Percentiles rank a stretch among this genome's conserved stretches.
phyloP scores from a whole-genome alignment of 106 monocot species.

The Dendrobium chrysotoxum region DNA sequence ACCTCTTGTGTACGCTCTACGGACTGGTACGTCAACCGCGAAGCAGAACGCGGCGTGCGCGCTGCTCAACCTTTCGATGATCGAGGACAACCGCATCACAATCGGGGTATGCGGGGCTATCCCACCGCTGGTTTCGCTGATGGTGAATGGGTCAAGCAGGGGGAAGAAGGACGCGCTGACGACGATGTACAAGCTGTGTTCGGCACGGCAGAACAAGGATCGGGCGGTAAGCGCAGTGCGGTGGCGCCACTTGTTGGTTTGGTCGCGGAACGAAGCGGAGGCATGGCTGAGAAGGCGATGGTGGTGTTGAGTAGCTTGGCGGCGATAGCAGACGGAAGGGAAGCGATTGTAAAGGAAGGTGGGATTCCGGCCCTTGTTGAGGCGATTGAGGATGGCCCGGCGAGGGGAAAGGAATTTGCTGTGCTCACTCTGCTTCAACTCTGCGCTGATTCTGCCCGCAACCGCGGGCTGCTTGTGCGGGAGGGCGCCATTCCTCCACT shows the following conservation, averaged over 20 bases:
- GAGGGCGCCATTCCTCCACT: constrained; percentile 92
- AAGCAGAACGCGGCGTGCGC: constrained; percentile 78
- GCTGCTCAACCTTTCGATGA: constrained; percentile 57
- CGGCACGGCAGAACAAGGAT: constrained; percentile 50
- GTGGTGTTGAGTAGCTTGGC: constrained; percentile 52
- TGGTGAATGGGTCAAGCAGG: constrained; percentile 31
- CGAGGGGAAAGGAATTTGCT: constrained; percentile 72
- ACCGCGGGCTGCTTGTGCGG: constrained; percentile 59
- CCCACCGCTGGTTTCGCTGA: constrained; percentile 50
- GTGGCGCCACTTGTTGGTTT: constrained; percentile 42
- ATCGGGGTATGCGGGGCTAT: constrained; percentile 62
- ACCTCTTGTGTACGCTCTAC: constrained; percentile 46
- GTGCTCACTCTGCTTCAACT: constrained; percentile 72
- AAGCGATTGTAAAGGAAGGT: constrained; percentile 42
- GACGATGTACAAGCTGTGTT: constrained; percentile 54
- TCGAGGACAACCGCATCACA: constrained; percentile 38
- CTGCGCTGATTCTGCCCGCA: constrained; percentile 44
- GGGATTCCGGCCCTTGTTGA: constrained; percentile 71
- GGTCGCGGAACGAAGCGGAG: constrained; percentile 31
- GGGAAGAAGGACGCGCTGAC: constrained; percentile 80
- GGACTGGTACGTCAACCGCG: constrained; percentile 38
- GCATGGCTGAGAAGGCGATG: constrained; percentile 55
- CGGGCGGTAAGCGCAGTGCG: constrained; percentile 46
- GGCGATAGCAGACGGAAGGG: constrained; percentile 35
- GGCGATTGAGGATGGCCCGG: constrained; percentile 68